Base-by-base conservation (phyloP, 2,329 filamentous ascomycete genomes). In the Alternaria gansuensis region DNA sequence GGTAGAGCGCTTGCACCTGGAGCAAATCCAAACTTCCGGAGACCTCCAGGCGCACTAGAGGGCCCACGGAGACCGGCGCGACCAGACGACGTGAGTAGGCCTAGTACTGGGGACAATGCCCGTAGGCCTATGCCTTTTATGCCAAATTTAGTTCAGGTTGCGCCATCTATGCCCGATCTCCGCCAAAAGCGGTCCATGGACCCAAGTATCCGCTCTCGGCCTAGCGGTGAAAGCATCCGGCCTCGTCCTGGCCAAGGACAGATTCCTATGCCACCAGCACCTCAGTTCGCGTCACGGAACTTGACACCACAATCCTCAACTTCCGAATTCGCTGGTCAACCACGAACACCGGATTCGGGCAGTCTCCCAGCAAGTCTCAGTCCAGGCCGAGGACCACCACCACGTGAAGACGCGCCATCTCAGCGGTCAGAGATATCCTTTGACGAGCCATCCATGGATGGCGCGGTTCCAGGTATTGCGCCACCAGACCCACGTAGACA, bases 301-400 rank as follows among this genome's bases (percentile, higher is more conserved):
- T 63, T 78, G 51, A 79, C 76, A 6, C 77, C 78, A 4, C 74
- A 80, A 49, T 77, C 77, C 11, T 79, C 79, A 2, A 68, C 68
- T 23, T 75, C 77, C 4, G 79, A 80, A 37, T 67, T 80, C 43
- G 66, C 60, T 17, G 53, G 49, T 11, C 68, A 71, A n/a, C 71
- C 75, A 24, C 69, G 65, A 26, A 77, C 75, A 21, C 75, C 75
- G 10, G 73, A 76, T 24, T 68, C 71, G 29, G 63, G 54, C 14
- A 71, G 66, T 9, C 34, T 71, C 24, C 65, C 73, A 7, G 44
- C 65, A 7, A 68, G 63, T 43, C 54, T 72, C 8, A 74, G 71
- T 39, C 70, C 71, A 10, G 72, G 63, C 33, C 67, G 74, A 51
- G 66, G 72, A 17, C 63, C 62, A n/a, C 63, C 63, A 21, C 63